Evolutionary conservation across 139 green algal species (phyloP).

Genomic region (Microglena sp.): DNA sequence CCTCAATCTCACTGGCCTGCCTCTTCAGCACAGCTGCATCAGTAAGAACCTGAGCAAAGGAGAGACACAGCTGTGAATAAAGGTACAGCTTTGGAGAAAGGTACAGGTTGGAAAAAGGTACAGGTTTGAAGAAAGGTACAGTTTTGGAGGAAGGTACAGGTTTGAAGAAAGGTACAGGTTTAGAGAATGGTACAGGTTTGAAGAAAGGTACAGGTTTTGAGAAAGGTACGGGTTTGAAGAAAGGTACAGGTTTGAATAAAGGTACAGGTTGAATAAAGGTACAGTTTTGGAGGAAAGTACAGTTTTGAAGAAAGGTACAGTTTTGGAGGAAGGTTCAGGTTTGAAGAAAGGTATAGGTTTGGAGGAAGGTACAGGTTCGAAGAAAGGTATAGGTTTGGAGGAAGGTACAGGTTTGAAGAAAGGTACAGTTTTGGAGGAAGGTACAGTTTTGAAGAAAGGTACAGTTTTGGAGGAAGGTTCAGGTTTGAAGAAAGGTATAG

Average conservation of each 20-base stretch:
- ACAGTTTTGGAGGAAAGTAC: not conserved
- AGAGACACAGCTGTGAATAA: not conserved
- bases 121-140: not conserved
- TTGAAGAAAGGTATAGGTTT: not conserved
- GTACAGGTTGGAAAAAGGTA: not conserved
- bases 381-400: not conserved
- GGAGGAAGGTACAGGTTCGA: too few species aligned
- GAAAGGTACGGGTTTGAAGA: not conserved
- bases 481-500: not conserved
- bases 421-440: not conserved
- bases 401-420: not conserved
- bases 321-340: not conserved
- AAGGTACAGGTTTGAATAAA: too few species aligned
- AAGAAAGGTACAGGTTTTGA: not conserved
- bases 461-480: not conserved
- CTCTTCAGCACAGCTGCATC: conserved; percentile 78
- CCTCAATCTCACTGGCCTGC: conserved; percentile 83
- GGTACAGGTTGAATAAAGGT: too few species aligned
- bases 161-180: too few species aligned
- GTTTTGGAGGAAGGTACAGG: not conserved
- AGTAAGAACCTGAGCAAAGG: conserved; percentile 35
- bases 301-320: not conserved
- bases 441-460: too few species aligned
- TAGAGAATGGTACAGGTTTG: not conserved
- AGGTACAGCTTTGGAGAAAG: too few species aligned